A percentile compares a stretch with the other conserved stretches of the same genome.
Evolutionary conservation across 176 grass and related monocot species (phyloP).

Genomic region (Stipa capillata): DNA sequence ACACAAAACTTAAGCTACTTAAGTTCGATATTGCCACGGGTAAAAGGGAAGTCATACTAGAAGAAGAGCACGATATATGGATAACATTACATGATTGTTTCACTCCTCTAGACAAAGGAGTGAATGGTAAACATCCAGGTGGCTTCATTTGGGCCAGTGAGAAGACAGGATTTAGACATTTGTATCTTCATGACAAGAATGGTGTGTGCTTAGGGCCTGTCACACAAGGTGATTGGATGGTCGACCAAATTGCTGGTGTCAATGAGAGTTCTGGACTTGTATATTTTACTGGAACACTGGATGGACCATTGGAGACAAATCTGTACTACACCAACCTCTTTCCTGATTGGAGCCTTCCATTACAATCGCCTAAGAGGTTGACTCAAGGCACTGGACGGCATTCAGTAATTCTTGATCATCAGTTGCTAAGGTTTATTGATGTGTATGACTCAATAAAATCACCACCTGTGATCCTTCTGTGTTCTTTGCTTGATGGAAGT

Average conservation of each 20-base stretch:
- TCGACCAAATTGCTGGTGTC: constrained; percentile 91
- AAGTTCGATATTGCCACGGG: constrained; percentile 80
- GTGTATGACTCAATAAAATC: constrained; percentile 78
- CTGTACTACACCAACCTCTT: constrained; percentile 71
- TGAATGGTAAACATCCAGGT: constrained; percentile 54
- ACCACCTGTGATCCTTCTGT: constrained; percentile 71
- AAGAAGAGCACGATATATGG: constrained; percentile 77
- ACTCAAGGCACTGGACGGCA: constrained; percentile 80
- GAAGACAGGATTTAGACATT: constrained; percentile 89
- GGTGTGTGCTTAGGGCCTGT: constrained; percentile 76
- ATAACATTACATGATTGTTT: constrained; percentile 95
- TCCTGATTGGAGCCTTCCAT: constrained; percentile 65
- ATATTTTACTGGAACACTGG: constrained; percentile 81
- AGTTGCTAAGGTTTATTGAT: constrained; percentile 88
- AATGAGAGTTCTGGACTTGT: constrained; percentile 81
- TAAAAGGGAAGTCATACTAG: constrained; percentile 59
- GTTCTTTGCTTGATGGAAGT: constrained; percentile 86
- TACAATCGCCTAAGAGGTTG: constrained; percentile 72
- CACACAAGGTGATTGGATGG: constrained; percentile 93
- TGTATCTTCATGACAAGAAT: constrained; percentile 81
- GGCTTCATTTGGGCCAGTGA: constrained; percentile 98
- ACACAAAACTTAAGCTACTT: constrained; percentile 82
- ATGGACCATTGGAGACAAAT: constrained; percentile 89
- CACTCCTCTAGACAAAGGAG: constrained; percentile 70
- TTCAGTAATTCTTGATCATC: constrained; percentile 91